These are phyloP conservation scores for Aspergillus fischeri DNA, from an alignment of 2,329 filamentous ascomycete genomes.

Conservation along the genomic window DNA sequence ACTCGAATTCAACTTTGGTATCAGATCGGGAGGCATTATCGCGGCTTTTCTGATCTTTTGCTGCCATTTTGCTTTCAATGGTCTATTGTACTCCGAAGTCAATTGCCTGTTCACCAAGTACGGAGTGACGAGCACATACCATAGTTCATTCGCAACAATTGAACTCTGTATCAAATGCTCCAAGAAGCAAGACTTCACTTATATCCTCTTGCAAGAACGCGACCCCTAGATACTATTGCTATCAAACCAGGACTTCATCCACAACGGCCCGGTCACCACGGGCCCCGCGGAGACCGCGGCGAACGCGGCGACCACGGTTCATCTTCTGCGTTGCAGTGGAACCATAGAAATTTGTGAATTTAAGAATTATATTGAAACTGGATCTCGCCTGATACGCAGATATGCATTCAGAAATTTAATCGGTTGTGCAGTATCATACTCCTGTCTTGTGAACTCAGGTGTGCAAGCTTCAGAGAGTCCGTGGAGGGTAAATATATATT, in stretches of 20 bases:
- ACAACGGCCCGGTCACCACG: conserved; percentile 9
- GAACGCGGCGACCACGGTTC: not conserved
- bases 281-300: conserved; percentile 9
- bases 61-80: not conserved
- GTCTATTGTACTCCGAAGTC: not conserved
- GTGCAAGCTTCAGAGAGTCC: too few species aligned
- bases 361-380: too few species aligned
- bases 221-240: not conserved
- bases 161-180: not conserved
- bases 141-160: not conserved
- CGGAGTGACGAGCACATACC: not conserved
- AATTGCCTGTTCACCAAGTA: not conserved
- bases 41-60: not conserved
- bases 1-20: conserved; percentile 54
- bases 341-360: too few species aligned
- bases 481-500: too few species aligned
- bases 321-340: not conserved
- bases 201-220: not conserved
- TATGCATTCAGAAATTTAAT: not conserved
- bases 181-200: not conserved
- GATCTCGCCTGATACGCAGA: not conserved
- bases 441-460: too few species aligned
- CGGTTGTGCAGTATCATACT: not conserved
- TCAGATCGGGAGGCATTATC: not conserved
- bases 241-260: not conserved